Evolutionary conservation across 176 grass and related monocot genomes (phyloP).

Genomic region (Cenchrus purpureus): DNA sequence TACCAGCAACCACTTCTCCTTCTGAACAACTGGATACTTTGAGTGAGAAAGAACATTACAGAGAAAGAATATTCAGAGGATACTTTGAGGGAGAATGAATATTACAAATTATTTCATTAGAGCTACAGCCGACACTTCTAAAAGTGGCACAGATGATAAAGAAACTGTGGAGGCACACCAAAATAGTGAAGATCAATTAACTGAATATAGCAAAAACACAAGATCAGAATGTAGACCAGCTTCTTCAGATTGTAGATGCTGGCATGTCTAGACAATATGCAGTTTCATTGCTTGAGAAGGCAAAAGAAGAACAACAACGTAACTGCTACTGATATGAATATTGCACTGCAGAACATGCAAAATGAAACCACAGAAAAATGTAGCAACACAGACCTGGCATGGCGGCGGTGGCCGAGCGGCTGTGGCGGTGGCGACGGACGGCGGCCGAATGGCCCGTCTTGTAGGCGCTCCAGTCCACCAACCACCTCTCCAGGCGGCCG

Average conservation of each 20-base stretch:
- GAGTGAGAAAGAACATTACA: slow-evolving; percentile 38
- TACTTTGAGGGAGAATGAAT: too few species aligned
- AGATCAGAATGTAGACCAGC: slow-evolving; percentile 54
- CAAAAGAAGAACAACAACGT: too few species aligned
- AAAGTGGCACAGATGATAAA: slow-evolving; percentile 23
- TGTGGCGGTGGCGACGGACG: too few species aligned
- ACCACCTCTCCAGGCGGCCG: too few species aligned
- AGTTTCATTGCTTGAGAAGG: too few species aligned
- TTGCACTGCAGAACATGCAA: too few species aligned
- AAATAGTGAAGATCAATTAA: slow-evolving; percentile 37
- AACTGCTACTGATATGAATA: too few species aligned
- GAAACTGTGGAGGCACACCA: slow-evolving; percentile 30
- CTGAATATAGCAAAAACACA: slow-evolving; percentile 38
- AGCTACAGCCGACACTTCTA: slow-evolving; percentile 31
- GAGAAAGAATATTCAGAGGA: not conserved
- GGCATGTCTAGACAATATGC: slow-evolving; percentile 47
- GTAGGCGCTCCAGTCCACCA: too few species aligned
- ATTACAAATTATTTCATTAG: slow-evolving; percentile 77
- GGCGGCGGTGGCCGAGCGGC: too few species aligned
- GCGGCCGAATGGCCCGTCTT: too few species aligned
- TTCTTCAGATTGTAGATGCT: slow-evolving; percentile 89
- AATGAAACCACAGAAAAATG: too few species aligned
- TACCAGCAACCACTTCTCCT: slow-evolving; percentile 24
- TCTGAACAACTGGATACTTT: slow-evolving; percentile 26
- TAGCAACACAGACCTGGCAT: too few species aligned